Base-by-base conservation (phyloP, 768 basidiomycete species). In the Collybiopsis confluens region DNA sequence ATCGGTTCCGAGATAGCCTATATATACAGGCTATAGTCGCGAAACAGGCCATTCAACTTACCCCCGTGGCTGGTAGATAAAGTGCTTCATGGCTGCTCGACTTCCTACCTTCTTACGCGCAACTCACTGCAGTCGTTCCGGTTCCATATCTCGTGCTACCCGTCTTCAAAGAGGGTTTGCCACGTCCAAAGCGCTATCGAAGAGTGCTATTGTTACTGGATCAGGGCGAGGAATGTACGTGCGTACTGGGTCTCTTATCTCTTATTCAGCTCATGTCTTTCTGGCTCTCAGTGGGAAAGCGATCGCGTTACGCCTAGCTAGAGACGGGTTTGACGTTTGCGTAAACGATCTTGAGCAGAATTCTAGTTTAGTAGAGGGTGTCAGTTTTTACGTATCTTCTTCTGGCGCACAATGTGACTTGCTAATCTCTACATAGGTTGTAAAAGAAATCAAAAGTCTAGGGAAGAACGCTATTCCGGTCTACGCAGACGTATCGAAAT, bases 251-350 rank as follows among this genome's bases (percentile, higher is more conserved):
- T 7, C 27, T 5, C 13, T 40, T 40, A 21, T 16, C 24, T 28
- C 24, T 36, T 36, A 54, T 48, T 21, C 44, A 43, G 27, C 23
- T 21, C 8, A 16, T 13, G 15, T 10, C 16, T 41, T 52, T 13
- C 11, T 23, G n/a, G 49, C 16, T n/a, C 45, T 65, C 9, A 71
- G 72, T 20, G 70, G 71, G 10, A 66, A 61, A 5, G 51, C 51
- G 10, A 73, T 73, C 20, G 68, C 71, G n/a, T 44, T 71, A 24
- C 61, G 64, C 43, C 67, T 73, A 13, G 71, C 70, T 1, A 52
- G 52, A 11, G 68, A 72, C 20, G 71, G 71, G 1, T 69, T 66
- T 27, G 69, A 73, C 21, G 45, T 73, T n/a, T 66, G 57, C 3
- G 49, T 73, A 9, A 72, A 70, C 53, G 69, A 72, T 52, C 54